These are phyloP conservation scores for Phtheirospermum japonicum DNA, from an alignment of 257 asterid species.

Conservation along the genomic window DNA sequence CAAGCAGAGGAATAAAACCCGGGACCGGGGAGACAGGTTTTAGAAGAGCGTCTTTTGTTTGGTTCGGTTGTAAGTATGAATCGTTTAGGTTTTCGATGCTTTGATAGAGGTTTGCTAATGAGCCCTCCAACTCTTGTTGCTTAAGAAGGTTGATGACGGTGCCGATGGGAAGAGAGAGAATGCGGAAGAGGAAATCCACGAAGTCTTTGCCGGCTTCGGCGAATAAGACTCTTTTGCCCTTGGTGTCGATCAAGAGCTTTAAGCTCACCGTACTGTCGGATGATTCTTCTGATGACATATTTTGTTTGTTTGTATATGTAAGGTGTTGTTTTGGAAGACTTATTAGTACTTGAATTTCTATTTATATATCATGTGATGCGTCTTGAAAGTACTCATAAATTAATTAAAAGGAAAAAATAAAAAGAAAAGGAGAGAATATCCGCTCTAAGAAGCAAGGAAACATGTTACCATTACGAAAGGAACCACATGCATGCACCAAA, in stretches of 20 bases:
- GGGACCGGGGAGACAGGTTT: conserved; percentile 22
- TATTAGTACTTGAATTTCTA: background rate
- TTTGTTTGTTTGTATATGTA: background rate
- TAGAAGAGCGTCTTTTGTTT: conserved; percentile 29
- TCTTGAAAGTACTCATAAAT: no score
- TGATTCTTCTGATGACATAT: background rate
- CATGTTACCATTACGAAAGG: background rate
- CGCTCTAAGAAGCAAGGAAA: background rate
- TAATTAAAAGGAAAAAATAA: no score
- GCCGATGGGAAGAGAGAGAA: background rate
- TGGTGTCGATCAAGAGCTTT: conserved; percentile 35
- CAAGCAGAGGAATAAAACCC: conserved; percentile 23
- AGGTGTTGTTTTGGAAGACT: background rate
- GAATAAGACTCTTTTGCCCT: conserved; percentile 2
- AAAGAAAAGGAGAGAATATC: background rate
- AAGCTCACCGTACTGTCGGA: conserved; percentile 9
- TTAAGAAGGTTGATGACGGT: background rate
- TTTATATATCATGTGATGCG: no score
- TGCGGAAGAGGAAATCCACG: conserved; percentile 11
- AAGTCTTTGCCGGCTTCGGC: conserved; percentile 16
- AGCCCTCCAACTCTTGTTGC: conserved; percentile 24
- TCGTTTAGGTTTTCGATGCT: conserved; percentile 31
- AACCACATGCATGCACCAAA: no score
- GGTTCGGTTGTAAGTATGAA: conserved; percentile 24
- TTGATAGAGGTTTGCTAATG: conserved; percentile 23